Base-by-base conservation (phyloP, 495 filamentous ascomycete species). In the Aspergillus coremiiformis region DNA sequence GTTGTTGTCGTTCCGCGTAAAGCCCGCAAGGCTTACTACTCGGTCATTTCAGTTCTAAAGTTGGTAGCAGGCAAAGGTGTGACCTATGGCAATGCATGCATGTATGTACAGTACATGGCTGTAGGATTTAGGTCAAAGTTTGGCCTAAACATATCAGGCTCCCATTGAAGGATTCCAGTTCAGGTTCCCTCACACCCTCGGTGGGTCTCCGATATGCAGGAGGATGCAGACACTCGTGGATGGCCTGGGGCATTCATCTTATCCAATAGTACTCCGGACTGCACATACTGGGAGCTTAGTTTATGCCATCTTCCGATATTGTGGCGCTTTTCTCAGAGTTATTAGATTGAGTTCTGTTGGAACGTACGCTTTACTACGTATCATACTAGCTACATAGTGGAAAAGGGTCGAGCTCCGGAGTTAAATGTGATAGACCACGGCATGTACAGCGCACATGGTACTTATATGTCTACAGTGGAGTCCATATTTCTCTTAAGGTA, bases 211-310 rank as follows among this genome's bases (percentile, higher is more conserved):
- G 12, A 17, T 24, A 46, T 52, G 50, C 50, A 52, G 29, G 29
- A 32, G 39, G 41, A 52, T 44, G 41, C 42, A 39, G 50, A 37
- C 30, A 22, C 50, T 52, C 50, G 50, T 52, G 50, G 50, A 35
- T 12, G 49, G 15, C 11, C 23, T 32, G 24, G 26, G 44, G 33
- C 17, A 19, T 41, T 49, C 3, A 10, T 8, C 2, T 19, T n/a
- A 8, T 50, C 7, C 10, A 26, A n/a, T n/a, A n/a, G n/a, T n/a
- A n/a, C n/a, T n/a, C n/a, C n/a, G n/a, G n/a, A n/a, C n/a, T n/a
- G n/a, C n/a, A n/a, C n/a, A n/a, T n/a, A n/a, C n/a, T n/a, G 21
- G n/a, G 17, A 47, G 24, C 11, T 2, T 48, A 37, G 9, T 27
- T 47, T 14, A 17, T 47, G 26, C 14, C 14, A 35, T 35, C 3